Evolutionary conservation across 495 filamentous ascomycete species (phyloP).

Genomic region (Aspergillus egyptiacus): DNA sequence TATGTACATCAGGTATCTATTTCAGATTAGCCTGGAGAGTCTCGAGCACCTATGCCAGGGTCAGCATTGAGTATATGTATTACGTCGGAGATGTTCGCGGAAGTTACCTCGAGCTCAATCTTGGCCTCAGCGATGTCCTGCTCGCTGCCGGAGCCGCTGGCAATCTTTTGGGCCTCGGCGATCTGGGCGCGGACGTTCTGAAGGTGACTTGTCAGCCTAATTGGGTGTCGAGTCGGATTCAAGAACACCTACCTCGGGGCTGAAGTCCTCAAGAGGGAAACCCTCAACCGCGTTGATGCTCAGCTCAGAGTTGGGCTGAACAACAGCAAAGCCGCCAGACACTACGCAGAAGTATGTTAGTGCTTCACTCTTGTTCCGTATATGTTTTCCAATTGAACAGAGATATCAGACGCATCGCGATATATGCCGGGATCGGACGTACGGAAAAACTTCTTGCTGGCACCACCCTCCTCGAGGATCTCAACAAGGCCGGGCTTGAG

Average conservation of each 20-base stretch:
- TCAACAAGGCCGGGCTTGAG: constrained; percentile 93
- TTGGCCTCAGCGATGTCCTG: constrained; percentile 97
- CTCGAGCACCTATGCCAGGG: constrained; percentile 55
- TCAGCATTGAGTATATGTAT: constrained; percentile 11
- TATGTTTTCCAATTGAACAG: background rate
- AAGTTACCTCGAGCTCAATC: constrained; percentile 88
- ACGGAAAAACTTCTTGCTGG: constrained; percentile 99
- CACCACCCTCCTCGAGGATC: constrained; percentile 85
- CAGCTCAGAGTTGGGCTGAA: constrained; percentile 89
- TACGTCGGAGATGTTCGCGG: background rate
- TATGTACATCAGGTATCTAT: constrained; percentile 51
- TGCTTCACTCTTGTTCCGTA: background rate
- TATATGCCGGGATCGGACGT: constrained; percentile 41
- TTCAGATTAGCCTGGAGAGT: constrained; percentile 70
- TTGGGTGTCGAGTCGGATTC: background rate
- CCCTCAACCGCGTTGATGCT: constrained; percentile 98
- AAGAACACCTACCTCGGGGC: constrained; percentile 56
- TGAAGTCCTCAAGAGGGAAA: constrained; percentile 92
- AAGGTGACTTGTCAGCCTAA: constrained; percentile 10
- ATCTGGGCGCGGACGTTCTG: constrained; percentile 53
- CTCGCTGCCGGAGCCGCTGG: constrained; percentile 83
- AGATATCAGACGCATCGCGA: constrained; percentile 8
- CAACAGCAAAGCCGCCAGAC: constrained; percentile 92
- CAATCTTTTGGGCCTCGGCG: constrained; percentile 91
- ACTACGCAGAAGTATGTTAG: constrained; percentile 50